Percentiles rank a stretch among this genome's conserved stretches.
Evolutionary conservation across 176 grass and related monocot species (phyloP).

Genomic region (Elymus sibiricus): DNA sequence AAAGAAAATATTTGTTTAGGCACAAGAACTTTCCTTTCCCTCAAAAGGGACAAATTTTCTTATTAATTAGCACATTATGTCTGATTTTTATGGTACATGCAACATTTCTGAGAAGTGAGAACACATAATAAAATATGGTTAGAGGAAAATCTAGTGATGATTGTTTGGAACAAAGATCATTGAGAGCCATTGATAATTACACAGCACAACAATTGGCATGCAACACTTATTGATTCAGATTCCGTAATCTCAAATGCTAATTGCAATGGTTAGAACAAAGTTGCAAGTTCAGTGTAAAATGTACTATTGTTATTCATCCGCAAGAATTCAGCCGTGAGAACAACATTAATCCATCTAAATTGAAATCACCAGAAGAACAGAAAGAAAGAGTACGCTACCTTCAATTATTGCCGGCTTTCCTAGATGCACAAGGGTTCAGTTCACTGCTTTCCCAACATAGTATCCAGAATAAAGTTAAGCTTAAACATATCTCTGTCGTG

Average conservation of each 20-base stretch:
- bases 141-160: neutral
- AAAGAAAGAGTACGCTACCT: slow-evolving; percentile 21
- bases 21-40: neutral
- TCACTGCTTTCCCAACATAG: slow-evolving; percentile 52
- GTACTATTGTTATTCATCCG: neutral
- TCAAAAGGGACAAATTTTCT: neutral
- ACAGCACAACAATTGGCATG: neutral
- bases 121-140: neutral
- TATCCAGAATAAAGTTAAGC: slow-evolving; percentile 53
- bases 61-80: neutral
- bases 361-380: neutral
- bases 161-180: neutral
- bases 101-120: neutral
- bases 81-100: neutral
- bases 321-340: neutral
- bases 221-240: neutral
- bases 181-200: neutral
- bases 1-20: neutral
- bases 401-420: neutral
- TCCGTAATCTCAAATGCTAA: neutral
- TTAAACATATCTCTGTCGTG: slow-evolving; percentile 26
- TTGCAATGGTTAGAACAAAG: neutral
- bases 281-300: slow-evolving; percentile 4
- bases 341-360: neutral
- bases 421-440: neutral